Evolutionary conservation across 345 rosid species (phyloP), one percentile per base, ranked within the genome.

Genomic region (Zanthoxylum bungeanum): DNA sequence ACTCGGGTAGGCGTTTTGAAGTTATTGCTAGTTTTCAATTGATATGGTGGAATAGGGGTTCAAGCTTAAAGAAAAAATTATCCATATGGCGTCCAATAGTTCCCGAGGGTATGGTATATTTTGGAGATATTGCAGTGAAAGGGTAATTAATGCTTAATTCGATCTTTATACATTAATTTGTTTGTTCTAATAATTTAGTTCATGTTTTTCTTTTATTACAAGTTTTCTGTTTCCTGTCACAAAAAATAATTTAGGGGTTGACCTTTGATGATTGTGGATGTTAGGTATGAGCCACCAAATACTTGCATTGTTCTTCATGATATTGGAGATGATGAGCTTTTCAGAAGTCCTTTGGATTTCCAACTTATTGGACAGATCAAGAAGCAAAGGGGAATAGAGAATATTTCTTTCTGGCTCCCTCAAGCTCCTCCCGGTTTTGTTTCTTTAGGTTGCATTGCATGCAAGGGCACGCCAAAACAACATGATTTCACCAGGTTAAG

Each of bases 361-460:
- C 88, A 85, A 51, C 78, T 77, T 70, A 93, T 92, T 75, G 99
- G 97, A 70, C 89, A 89, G 37, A 83, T 92, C 64, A 95, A 92
- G 85, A 92, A 85, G 83, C 91, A 87, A 46, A 87, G 87, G 75
- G 96, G 96, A 75, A 78, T 89, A 80, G 98, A 92, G 52, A 85
- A 71, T 78, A 84, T 92, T 69, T 86, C 93, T 39, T 95, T 95
- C 78, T 95, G 97, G 96, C 84, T 92, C 88, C 99, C 97, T 75
- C 93, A 85, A 81, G 91, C 99, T 57, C 98, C 98, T 33, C 93
- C 96, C 9, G 97, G 99, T 30, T 95, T 87, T 81, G 93, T 95
- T 81, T 85, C 99, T 40, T 83, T 95, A 76, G 99, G 99, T 51
- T 95, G 93, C 77, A 73, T 95, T 66, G 97, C 93, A 70, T 85